phyloP scores from a whole-genome alignment of 2,329 filamentous ascomycete species.

The Epichloe sp. region DNA sequence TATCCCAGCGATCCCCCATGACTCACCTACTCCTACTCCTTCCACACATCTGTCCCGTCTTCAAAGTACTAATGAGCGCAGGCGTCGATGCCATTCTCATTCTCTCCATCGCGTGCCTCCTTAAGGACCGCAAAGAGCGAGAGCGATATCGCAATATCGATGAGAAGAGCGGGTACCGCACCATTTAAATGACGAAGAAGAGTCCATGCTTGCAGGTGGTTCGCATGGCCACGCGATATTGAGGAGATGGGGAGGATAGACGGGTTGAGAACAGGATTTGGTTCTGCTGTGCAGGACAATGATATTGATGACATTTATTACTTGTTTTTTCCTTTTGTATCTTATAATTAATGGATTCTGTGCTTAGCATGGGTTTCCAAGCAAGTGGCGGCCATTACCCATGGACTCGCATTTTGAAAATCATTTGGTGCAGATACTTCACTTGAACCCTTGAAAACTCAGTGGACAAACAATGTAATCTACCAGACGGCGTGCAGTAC shows the following conservation, averaged over 20 bases:
- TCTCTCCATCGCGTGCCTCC: slow-evolving; percentile 58
- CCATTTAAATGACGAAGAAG: slow-evolving; percentile 23
- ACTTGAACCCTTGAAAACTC: not conserved
- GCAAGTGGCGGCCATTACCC: not conserved
- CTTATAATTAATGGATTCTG: not conserved
- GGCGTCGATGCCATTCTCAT: slow-evolving; percentile 54
- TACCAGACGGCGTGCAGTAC: too few species aligned
- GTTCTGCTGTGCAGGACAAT: not conserved
- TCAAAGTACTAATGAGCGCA: slow-evolving; percentile 11
- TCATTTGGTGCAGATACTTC: not conserved
- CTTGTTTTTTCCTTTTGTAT: not conserved
- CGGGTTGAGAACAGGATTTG: not conserved
- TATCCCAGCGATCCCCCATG: too few species aligned
- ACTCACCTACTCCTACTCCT: not conserved
- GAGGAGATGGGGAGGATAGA: not conserved
- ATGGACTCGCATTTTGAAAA: not conserved
- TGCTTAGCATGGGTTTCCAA: not conserved
- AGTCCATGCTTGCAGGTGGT: not conserved
- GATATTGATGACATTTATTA: not conserved
- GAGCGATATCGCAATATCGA: slow-evolving; percentile 70
- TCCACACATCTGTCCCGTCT: slow-evolving; percentile 1
- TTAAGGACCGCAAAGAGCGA: slow-evolving; percentile 70
- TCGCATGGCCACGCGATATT: not conserved
- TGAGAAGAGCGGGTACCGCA: slow-evolving; percentile 52
- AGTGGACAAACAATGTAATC: too few species aligned